phyloP scores from a whole-genome alignment of 1,139 yeast species.

The Taphrina deformans region DNA sequence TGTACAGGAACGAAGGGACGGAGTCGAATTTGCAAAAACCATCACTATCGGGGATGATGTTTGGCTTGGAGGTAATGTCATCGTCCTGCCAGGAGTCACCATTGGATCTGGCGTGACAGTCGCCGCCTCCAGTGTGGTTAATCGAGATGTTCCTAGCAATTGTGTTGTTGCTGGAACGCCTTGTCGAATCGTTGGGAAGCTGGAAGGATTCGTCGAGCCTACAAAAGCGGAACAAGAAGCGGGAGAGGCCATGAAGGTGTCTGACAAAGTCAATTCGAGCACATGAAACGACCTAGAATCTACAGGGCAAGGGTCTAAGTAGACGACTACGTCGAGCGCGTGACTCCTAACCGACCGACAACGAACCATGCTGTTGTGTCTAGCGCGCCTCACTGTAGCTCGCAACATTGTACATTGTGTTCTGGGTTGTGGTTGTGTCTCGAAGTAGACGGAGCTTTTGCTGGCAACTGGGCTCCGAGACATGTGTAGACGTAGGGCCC shows the following conservation, averaged over 20 bases:
- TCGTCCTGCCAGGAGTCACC: constrained; percentile 64
- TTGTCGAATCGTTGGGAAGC: constrained; percentile 13
- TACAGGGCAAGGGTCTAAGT: too few relatives aligned
- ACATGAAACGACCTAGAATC: too few relatives aligned
- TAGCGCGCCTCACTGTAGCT: too few relatives aligned
- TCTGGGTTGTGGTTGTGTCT: too few relatives aligned
- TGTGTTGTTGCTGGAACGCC: constrained; percentile 7
- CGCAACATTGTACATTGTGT: too few relatives aligned
- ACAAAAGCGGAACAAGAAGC: neutral
- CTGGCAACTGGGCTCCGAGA: too few relatives aligned
- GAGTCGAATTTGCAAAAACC: constrained; percentile 58
- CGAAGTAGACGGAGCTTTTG: too few relatives aligned
- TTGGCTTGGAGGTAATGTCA: constrained; percentile 63
- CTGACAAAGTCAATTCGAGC: neutral
- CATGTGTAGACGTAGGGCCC: too few relatives aligned
- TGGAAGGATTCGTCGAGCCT: constrained; percentile 12
- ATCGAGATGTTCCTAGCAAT: constrained; percentile 11
- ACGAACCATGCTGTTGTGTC: too few relatives aligned
- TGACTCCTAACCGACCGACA: too few relatives aligned
- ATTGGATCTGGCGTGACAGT: constrained; percentile 64
- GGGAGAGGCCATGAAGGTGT: constrained; percentile 6
- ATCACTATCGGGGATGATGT: constrained; percentile 62
- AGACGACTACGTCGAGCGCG: too few relatives aligned
- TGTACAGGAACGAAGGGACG: constrained; percentile 50
- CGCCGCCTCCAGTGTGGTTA: constrained; percentile 69